Conservation (phyloP, 2,329 filamentous ascomycete genomes). For the Ophiostoma angusticollis region DNA sequence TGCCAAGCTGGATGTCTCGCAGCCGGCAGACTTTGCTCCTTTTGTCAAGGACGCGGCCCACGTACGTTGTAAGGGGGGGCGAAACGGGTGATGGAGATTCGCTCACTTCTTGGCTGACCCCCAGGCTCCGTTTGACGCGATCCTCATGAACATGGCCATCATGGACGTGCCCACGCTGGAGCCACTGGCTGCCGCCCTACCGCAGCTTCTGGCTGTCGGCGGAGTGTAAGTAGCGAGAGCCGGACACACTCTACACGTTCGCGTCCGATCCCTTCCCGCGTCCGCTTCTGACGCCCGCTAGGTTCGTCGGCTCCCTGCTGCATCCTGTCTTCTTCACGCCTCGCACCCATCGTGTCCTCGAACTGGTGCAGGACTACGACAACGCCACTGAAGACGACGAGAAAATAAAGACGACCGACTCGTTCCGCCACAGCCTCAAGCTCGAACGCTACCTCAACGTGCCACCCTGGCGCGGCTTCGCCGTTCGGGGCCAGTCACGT, state of each 20-base stretch:
- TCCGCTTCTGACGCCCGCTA: too few relatives aligned
- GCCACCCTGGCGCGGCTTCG: conserved; percentile 25
- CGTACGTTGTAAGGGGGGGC: too few relatives aligned
- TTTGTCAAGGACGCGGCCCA: too few relatives aligned
- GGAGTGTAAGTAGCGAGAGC: too few relatives aligned
- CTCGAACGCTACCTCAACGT: conserved; percentile 31
- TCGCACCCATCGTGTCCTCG: conserved; percentile 25
- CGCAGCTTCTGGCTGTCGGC: conserved; percentile 25
- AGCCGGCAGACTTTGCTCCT: conserved; percentile 18
- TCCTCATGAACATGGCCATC: conserved; percentile 36
- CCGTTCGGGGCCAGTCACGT: conserved; percentile 22
- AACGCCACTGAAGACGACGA: not conserved
- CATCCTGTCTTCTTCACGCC: conserved; percentile 38
- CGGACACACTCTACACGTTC: too few relatives aligned
- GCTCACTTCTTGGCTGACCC: too few relatives aligned
- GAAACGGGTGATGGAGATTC: too few relatives aligned
- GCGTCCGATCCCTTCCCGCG: too few relatives aligned
- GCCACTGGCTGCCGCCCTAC: conserved; percentile 28
- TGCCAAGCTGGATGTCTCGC: conserved; percentile 27
- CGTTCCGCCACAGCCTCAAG: conserved; percentile 23
- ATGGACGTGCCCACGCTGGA: conserved; percentile 33
- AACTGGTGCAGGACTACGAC: conserved; percentile 23
- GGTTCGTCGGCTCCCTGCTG: conserved; percentile 34
- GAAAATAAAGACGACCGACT: conserved; percentile 17
- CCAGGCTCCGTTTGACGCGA: conserved; percentile 25